Base-by-base conservation (phyloP, 2,329 filamentous ascomycete genomes). In the Aspergillus fructus region DNA sequence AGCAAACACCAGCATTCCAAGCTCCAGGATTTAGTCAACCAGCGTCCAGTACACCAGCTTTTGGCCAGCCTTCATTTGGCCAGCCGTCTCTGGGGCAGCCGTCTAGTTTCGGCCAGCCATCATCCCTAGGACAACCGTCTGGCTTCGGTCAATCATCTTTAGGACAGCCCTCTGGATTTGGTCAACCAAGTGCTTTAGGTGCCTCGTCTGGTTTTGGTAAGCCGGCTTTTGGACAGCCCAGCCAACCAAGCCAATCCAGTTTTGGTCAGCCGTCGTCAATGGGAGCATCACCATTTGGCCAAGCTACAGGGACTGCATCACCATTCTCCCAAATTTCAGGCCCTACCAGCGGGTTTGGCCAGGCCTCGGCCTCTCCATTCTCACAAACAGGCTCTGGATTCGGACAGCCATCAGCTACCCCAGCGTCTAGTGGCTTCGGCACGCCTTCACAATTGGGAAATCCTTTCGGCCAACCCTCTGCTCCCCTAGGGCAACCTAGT, bases 291-390 rank as follows among this genome's bases (percentile, higher is more conserved):
- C 63, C 66, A 19, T 74, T 79, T 54, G 76, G 75, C 37, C 71
- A 75, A 34, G 71, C 74, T 37, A n/a, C 53, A 1, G 66, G 61
- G 42, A 62, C 66, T 47, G 61, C 67, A 7, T 71, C 74, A 39
- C 70, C 74, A 3, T 84, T 85, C 60, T 78, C 80, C 2, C 76
- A 77, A 54, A 65, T 76, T 19, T 60, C 66, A 37, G 61, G 49
- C 33, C 24, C 48, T 62, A 69, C 51, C 71, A 64, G 58, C 52
- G 68, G 62, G 4, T 71, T 71, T 48, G 67, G 66, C 0, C 66
- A 69, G 42, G 55, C 62, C 17, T 58, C 66, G 42, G 53, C 62
- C 17, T 58, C 66, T 33, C 71, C 66, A 48, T 81, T 74, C 59
- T 72, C 64, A 61, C 77, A 72, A 64, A 64, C 62, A 15, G 58